Percentiles rank a stretch among this genome's conserved stretches.
Evolutionary conservation across 2,329 filamentous ascomycete species (phyloP).

Genomic region (Plectosphaerella cucumerina): DNA sequence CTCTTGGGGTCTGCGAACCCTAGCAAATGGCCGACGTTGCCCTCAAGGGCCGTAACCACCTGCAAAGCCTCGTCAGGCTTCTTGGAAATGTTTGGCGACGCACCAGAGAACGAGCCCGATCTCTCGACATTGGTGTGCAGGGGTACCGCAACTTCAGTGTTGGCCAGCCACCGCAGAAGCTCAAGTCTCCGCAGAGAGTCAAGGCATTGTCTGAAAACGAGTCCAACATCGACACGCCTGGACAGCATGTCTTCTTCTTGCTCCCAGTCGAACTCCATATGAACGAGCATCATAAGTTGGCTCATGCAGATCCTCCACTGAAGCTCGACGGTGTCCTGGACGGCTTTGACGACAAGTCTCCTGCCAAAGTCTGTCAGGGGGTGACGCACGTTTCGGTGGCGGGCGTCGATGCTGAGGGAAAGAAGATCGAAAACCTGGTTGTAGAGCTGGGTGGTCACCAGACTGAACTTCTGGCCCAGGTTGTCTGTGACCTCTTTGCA

Average conservation of each 20-base stretch:
- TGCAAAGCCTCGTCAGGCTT: conserved; percentile 41
- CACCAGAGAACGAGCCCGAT: conserved; percentile 26
- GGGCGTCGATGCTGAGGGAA: conserved; percentile 34
- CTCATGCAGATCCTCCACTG: conserved; percentile 75
- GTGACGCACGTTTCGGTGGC: conserved; percentile 38
- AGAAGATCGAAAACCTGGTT: conserved; percentile 45
- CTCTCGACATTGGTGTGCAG: conserved; percentile 35
- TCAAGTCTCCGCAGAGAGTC: conserved; percentile 69
- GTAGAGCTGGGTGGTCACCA: conserved; percentile 53
- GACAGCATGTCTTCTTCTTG: conserved; percentile 64
- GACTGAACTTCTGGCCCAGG: conserved; percentile 62
- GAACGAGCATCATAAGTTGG: conserved; percentile 75
- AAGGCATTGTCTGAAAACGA: conserved; percentile 66
- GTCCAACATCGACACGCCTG: conserved; percentile 59
- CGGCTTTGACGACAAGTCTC: conserved; percentile 68
- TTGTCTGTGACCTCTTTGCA: conserved; percentile 65
- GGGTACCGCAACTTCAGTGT: conserved; percentile 51
- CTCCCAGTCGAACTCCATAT: conserved; percentile 81
- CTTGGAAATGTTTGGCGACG: conserved; percentile 27
- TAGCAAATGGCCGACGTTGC: conserved; percentile 58
- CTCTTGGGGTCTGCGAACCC: conserved; percentile 48
- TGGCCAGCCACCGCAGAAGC: conserved; percentile 66
- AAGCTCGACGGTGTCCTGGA: conserved; percentile 72
- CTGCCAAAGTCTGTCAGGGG: conserved; percentile 73
- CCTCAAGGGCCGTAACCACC: conserved; percentile 55